phyloP scores from a whole-genome alignment of 164 flowering plant genomes.

The Dillenia suffruticosa region DNA sequence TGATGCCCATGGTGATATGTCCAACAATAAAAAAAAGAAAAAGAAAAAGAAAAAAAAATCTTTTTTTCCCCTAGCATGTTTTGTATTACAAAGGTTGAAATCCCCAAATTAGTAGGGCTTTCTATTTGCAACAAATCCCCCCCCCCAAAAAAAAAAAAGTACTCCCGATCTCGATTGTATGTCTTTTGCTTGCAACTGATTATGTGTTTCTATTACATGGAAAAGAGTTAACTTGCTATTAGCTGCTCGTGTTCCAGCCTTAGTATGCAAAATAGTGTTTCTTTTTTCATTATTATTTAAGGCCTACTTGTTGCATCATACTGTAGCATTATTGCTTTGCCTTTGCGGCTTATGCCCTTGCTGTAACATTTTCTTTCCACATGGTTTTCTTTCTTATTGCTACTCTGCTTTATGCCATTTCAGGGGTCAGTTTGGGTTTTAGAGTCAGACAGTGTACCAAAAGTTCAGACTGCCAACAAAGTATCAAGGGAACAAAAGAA shows the following conservation, averaged over 20 bases:
- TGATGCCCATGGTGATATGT: no score
- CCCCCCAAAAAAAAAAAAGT: no score
- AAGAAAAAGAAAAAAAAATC: no score
- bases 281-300: background rate
- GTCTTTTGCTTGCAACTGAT: no score
- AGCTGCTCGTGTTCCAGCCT: background rate
- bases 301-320: background rate
- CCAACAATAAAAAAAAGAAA: no score
- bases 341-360: background rate
- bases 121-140: no score
- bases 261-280: background rate
- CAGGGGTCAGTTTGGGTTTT: constrained; percentile 84
- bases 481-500: constrained; percentile 40
- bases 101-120: no score
- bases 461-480: constrained; percentile 30
- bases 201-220: no score
- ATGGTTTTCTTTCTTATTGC: background rate
- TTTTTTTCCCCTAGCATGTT: no score
- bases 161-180: no score
- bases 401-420: background rate
- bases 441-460: constrained; percentile 56
- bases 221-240: background rate
- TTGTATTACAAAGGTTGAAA: no score
- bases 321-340: background rate
- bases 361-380: background rate